These are phyloP conservation scores for Phytophthora citricola DNA, from an alignment of 352 stramenopile genomes.

Conservation along the genomic window DNA sequence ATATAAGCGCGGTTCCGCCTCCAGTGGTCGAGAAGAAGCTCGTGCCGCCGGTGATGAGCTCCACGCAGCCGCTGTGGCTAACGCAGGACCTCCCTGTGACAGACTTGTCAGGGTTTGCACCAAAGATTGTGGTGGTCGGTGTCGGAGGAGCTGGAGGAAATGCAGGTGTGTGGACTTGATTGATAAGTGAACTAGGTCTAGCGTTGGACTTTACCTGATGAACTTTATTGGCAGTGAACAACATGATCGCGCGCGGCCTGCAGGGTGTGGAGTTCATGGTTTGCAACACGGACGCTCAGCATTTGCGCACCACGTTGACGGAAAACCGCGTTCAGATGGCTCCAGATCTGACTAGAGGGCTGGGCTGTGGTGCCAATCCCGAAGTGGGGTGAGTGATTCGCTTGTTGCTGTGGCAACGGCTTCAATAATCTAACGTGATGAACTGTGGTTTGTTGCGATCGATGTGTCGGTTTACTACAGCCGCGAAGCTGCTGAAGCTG, in stretches of 20 bases:
- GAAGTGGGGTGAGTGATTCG: constrained; percentile 62
- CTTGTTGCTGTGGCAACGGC: background rate
- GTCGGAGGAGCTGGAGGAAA: constrained; percentile 91
- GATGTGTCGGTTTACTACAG: constrained; percentile 34
- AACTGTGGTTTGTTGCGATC: background rate
- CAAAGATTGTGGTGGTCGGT: constrained; percentile 89
- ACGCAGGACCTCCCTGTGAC: constrained; percentile 63
- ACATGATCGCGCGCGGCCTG: constrained; percentile 88
- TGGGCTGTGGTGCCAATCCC: constrained; percentile 85
- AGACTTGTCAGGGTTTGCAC: constrained; percentile 80
- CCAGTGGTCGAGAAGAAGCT: constrained; percentile 39
- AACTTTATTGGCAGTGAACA: constrained; percentile 68
- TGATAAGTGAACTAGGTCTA: background rate
- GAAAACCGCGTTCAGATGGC: constrained; percentile 93
- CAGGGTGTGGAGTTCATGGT: constrained; percentile 90
- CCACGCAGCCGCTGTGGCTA: constrained; percentile 81
- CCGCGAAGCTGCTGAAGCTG: constrained; percentile 74
- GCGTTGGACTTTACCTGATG: background rate
- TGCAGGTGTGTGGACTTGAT: constrained; percentile 47
- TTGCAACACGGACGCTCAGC: constrained; percentile 93
- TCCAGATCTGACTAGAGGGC: constrained; percentile 82
- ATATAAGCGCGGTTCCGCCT: constrained; percentile 12
- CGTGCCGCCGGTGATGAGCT: constrained; percentile 51
- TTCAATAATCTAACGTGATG: background rate
- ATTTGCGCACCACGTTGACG: constrained; percentile 89